Evolutionary conservation across 2,329 filamentous ascomycete species (phyloP).

Genomic region (Mariannaea elegans): DNA sequence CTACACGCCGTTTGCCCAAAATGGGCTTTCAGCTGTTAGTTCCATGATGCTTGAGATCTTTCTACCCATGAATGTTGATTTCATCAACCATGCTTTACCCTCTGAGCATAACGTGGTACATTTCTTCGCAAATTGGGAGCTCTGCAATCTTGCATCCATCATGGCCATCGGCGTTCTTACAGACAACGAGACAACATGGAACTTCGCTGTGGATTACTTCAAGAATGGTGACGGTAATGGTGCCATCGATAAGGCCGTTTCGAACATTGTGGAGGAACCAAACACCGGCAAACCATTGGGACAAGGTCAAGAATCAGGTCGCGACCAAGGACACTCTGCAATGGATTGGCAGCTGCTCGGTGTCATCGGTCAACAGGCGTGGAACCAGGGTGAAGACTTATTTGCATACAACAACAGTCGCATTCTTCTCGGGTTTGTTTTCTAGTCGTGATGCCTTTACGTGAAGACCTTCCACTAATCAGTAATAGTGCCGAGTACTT

Average conservation of each 20-base stretch:
- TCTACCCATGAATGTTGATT: slow-evolving; percentile 13
- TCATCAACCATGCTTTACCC: slow-evolving; percentile 15
- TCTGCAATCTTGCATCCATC: slow-evolving; percentile 24
- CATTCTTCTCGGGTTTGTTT: slow-evolving; percentile 29
- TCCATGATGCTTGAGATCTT: slow-evolving; percentile 12
- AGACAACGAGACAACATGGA: slow-evolving; percentile 14
- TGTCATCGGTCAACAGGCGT: slow-evolving; percentile 23
- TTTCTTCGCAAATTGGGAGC: slow-evolving; percentile 26
- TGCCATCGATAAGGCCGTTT: slow-evolving; percentile 13
- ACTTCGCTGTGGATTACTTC: slow-evolving; percentile 22
- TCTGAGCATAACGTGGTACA: slow-evolving; percentile 22
- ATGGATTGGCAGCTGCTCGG: slow-evolving; percentile 21
- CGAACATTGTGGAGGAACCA: slow-evolving; percentile 16
- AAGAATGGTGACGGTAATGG: slow-evolving; percentile 22
- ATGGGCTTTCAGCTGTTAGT: slow-evolving; percentile 36
- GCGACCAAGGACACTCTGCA: slow-evolving; percentile 24
- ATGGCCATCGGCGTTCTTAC: slow-evolving; percentile 22
- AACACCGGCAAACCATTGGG: slow-evolving; percentile 14
- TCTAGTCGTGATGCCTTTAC: too few relatives aligned
- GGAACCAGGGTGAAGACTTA: slow-evolving; percentile 25
- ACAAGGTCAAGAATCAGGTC: slow-evolving; percentile 28
- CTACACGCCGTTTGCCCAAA: slow-evolving; percentile 35
- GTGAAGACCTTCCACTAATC: too few relatives aligned
- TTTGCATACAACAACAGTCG: slow-evolving; percentile 29
- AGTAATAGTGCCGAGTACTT: slow-evolving; percentile 23